Conservation (phyloP, 2,329 filamentous ascomycete species). For the Ophiosphaerella narmari region DNA sequence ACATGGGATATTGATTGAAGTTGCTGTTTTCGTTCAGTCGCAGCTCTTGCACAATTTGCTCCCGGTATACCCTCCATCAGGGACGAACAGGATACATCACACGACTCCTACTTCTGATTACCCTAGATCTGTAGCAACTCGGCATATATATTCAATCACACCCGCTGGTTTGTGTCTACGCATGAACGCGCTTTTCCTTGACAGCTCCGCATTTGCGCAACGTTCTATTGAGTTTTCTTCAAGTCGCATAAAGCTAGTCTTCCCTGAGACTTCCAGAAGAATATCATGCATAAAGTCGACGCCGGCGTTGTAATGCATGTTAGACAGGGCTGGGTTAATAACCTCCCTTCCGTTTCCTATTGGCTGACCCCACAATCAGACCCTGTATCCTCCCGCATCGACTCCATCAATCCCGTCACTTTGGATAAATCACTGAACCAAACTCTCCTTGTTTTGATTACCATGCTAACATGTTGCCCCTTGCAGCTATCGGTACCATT, state of each 20-base stretch:
- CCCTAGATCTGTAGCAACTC: no score
- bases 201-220: no score
- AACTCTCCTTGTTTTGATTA: slow-evolving; percentile 5
- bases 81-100: no score
- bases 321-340: neutral
- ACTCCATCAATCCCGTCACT: slow-evolving; percentile 3
- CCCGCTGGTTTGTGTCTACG: no score
- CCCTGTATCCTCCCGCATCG: slow-evolving; percentile 2
- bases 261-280: slow-evolving; percentile 1
- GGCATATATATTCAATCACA: no score
- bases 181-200: no score
- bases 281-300: neutral
- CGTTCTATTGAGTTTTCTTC: no score
- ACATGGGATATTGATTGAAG: neutral
- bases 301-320: neutral
- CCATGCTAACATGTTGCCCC: neutral
- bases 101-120: no score
- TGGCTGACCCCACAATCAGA: slow-evolving; percentile 8
- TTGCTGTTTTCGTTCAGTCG: neutral
- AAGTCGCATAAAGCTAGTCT: no score
- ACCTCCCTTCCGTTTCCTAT: neutral
- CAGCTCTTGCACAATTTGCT: neutral
- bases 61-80: no score
- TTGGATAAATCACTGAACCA: slow-evolving; percentile 10
- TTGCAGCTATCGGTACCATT: neutral